Percentiles rank a stretch among this genome's conserved stretches.
Conservation (phyloP, 495 filamentous ascomycete genomes). For the Aspergillus cavernicola region DNA sequence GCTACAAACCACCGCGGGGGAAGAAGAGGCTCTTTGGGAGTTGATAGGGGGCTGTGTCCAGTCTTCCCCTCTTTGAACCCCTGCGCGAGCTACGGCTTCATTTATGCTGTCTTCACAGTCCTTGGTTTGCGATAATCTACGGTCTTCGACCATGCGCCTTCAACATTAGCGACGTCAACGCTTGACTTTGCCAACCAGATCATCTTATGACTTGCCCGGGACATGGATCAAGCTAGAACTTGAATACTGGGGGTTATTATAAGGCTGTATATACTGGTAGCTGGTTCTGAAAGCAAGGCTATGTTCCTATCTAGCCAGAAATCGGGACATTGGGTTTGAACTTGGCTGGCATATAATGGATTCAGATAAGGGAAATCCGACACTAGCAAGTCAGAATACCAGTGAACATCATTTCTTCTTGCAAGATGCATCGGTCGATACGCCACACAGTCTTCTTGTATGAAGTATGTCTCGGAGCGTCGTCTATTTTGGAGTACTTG, state of each 20-base stretch:
- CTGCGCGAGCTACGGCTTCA: too few species aligned
- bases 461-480: too few species aligned
- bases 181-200: slow-evolving; percentile 48
- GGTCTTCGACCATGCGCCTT: too few species aligned
- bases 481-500: too few species aligned
- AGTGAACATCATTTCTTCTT: slow-evolving; percentile 43
- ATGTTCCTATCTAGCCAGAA: slow-evolving; percentile 42
- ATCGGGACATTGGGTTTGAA: slow-evolving; percentile 40
- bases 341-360: slow-evolving; percentile 49
- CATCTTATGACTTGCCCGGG: slow-evolving; percentile 39
- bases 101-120: too few species aligned
- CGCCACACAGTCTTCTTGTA: slow-evolving; percentile 37
- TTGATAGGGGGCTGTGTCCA: too few species aligned
- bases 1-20: too few species aligned
- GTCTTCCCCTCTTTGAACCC: too few species aligned
- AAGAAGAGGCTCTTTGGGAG: too few species aligned
- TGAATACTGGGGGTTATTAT: slow-evolving; percentile 50
- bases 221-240: slow-evolving; percentile 37
- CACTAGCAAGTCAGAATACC: slow-evolving; percentile 32
- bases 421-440: slow-evolving; percentile 41
- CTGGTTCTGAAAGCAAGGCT: slow-evolving; percentile 35
- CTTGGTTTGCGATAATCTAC: too few species aligned
- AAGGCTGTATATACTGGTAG: slow-evolving; percentile 45
- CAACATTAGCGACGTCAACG: too few species aligned
- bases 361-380: slow-evolving; percentile 33